Conservation (phyloP, 2,329 filamentous ascomycete species). For the Aureobasidium sp. region DNA sequence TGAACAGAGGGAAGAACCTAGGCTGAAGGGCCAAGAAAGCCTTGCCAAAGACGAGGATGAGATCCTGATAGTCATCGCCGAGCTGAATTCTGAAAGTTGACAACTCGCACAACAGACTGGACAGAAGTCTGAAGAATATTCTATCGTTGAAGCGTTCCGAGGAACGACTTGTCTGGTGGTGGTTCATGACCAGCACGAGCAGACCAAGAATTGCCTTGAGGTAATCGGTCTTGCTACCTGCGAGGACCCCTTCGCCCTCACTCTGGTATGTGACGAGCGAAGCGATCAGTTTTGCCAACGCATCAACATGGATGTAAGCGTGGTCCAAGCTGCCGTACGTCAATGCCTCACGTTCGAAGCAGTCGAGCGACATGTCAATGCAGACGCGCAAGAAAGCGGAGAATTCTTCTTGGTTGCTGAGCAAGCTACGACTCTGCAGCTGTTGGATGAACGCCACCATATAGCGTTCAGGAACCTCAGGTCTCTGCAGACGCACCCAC, state of each 20-base stretch:
- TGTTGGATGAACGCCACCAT: constrained; percentile 75
- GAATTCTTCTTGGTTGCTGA: constrained; percentile 69
- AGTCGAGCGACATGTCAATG: constrained; percentile 70
- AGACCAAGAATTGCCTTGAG: constrained; percentile 72
- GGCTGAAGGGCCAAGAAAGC: constrained; percentile 71
- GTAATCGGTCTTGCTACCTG: constrained; percentile 60
- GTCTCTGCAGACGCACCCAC: constrained; percentile 79
- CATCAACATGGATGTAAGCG: constrained; percentile 64
- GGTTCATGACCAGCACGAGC: constrained; percentile 72
- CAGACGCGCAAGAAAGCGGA: constrained; percentile 72
- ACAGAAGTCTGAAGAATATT: constrained; percentile 86
- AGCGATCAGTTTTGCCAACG: constrained; percentile 72
- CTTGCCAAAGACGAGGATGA: constrained; percentile 65
- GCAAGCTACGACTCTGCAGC: constrained; percentile 64
- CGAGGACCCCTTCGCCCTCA: constrained; percentile 52
- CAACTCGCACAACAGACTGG: constrained; percentile 72
- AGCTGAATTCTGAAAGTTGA: constrained; percentile 24
- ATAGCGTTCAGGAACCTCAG: constrained; percentile 66
- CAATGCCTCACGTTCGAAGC: constrained; percentile 65
- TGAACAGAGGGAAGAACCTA: constrained; percentile 69
- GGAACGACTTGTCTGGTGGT: constrained; percentile 70
- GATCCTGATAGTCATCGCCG: constrained; percentile 27
- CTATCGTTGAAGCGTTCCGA: constrained; percentile 79
- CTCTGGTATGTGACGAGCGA: constrained; percentile 67
- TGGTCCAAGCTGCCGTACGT: constrained; percentile 53